phyloP scores from a whole-genome alignment of 23 red algal genomes.

The Chondrus crispus region DNA sequence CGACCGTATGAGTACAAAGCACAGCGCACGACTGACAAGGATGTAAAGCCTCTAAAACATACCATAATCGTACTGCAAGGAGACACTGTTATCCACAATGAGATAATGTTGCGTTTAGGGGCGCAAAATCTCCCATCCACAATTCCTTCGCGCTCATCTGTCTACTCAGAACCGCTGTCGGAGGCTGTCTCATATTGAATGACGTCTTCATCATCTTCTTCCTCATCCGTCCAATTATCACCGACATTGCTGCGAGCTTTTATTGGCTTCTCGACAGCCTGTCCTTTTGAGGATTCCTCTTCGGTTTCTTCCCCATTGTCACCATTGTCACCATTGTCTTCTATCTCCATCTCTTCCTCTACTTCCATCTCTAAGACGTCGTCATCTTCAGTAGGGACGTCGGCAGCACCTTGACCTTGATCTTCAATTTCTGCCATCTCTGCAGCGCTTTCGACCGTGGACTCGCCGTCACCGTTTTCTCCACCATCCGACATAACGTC shows the following conservation, averaged over 20 bases:
- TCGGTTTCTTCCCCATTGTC: background rate
- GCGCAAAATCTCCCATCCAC: no score
- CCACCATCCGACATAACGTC: no score
- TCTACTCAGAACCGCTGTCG: background rate
- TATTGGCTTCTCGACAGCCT: background rate
- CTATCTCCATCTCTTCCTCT: constrained; percentile 23
- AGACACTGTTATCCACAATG: no score
- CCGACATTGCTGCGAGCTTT: background rate
- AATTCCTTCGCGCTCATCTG: no score
- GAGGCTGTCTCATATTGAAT: background rate
- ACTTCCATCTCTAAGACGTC: background rate
- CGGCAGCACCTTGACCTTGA: background rate
- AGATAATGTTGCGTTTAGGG: no score
- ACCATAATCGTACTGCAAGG: no score
- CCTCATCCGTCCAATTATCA: background rate
- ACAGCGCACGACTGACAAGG: no score
- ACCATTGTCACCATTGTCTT: background rate
- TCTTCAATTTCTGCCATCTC: constrained; percentile 21
- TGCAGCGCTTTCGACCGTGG: background rate
- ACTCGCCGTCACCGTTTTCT: no score
- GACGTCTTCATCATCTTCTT: background rate
- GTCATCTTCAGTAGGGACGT: background rate
- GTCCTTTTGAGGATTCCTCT: background rate
- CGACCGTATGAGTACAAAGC: no score
- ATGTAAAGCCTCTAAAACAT: no score